Conservation (phyloP, 352 stramenopile species). For the Phytopythium delawarense region DNA sequence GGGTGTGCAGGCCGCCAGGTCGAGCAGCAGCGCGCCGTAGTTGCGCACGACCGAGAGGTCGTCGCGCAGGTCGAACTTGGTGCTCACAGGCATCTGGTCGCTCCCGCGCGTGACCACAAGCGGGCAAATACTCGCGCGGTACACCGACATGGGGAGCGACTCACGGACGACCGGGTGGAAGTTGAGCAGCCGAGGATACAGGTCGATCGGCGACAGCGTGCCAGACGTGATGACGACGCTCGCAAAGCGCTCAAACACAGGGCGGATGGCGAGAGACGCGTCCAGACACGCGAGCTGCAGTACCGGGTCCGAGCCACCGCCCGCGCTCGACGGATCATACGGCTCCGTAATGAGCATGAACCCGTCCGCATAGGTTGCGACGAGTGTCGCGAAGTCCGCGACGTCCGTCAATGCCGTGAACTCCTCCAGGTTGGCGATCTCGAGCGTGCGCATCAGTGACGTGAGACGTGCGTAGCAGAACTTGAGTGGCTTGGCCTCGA, state of each 20-base stretch:
- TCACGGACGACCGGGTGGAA: slow-evolving; percentile 96
- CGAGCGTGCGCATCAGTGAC: slow-evolving; percentile 94
- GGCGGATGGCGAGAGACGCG: slow-evolving; percentile 96
- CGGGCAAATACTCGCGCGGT: slow-evolving; percentile 96
- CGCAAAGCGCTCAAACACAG: slow-evolving; percentile 96
- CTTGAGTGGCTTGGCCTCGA: slow-evolving; percentile 97
- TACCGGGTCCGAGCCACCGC: slow-evolving; percentile 75
- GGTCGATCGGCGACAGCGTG: slow-evolving; percentile 98
- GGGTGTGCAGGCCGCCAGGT: slow-evolving; percentile 92
- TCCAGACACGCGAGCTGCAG: slow-evolving; percentile 97
- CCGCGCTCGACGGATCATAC: slow-evolving; percentile 65
- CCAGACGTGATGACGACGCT: slow-evolving; percentile 90
- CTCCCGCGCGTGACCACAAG: slow-evolving; percentile 96
- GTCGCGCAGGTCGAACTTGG: slow-evolving; percentile 89
- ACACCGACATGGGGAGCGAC: slow-evolving; percentile 98
- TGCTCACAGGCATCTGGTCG: slow-evolving; percentile 96
- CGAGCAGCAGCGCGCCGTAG: slow-evolving; percentile 94
- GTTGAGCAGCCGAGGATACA: slow-evolving; percentile 98
- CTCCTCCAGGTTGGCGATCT: slow-evolving; percentile 97
- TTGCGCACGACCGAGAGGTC: slow-evolving; percentile 94
- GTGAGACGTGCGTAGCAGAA: slow-evolving; percentile 98
- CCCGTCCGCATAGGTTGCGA: slow-evolving; percentile 96
- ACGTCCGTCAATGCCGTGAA: slow-evolving; percentile 94
- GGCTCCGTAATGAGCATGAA: slow-evolving; percentile 99
- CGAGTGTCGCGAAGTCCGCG: slow-evolving; percentile 96